A percentile compares a stretch with the other conserved stretches of the same genome.
Conservation (phyloP, 2,329 filamentous ascomycete genomes). For the Apiospora pterosperma region DNA sequence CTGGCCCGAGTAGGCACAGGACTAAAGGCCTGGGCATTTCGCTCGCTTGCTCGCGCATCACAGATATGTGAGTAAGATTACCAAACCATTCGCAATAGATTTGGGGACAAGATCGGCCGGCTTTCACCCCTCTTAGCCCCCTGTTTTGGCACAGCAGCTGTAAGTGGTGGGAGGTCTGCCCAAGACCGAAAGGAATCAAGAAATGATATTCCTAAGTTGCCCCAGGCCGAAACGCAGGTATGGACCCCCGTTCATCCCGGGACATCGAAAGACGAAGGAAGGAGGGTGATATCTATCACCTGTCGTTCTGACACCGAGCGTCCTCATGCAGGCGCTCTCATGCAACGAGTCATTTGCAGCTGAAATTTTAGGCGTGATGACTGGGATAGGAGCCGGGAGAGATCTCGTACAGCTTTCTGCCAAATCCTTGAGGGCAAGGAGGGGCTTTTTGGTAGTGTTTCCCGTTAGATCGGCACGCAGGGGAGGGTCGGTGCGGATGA, state of each 20-base stretch:
- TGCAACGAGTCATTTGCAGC: neutral
- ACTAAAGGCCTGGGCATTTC: neutral
- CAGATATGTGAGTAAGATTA: neutral
- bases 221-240: neutral
- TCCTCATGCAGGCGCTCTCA: neutral
- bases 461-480: neutral
- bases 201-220: neutral
- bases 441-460: neutral
- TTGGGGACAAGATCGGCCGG: neutral
- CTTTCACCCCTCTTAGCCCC: neutral
- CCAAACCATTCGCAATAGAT: neutral
- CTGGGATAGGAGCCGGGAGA: neutral
- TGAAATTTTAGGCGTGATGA: neutral
- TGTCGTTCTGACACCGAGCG: neutral
- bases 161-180: neutral
- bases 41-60: neutral
- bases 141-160: neutral
- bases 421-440: neutral
- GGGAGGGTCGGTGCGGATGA: neutral
- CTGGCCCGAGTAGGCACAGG: neutral
- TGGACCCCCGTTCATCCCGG: neutral
- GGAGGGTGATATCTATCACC: neutral
- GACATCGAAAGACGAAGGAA: neutral
- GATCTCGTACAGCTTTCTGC: neutral
- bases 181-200: neutral